Conservation (phyloP, 2,329 filamentous ascomycete species). For the Xylaria multiplex region DNA sequence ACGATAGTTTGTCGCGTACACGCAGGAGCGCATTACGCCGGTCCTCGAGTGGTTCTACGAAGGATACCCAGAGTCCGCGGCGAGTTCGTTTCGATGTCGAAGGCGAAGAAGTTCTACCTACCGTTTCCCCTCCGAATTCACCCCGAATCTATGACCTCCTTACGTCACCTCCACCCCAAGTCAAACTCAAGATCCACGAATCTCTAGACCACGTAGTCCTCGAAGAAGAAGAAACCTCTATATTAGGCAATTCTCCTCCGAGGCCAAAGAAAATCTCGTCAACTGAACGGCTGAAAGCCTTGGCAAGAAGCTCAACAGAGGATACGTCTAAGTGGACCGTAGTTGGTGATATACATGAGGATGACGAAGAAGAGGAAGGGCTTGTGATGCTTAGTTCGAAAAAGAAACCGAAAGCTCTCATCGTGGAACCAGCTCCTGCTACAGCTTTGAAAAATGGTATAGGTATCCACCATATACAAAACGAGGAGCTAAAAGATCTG, state of each 20-base stretch:
- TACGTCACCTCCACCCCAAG: conserved; percentile 42
- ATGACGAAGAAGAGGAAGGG: conserved; percentile 48
- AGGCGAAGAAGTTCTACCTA: conserved; percentile 69
- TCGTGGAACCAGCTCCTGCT: conserved; percentile 1
- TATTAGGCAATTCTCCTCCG: conserved; percentile 50
- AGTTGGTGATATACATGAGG: conserved; percentile 50
- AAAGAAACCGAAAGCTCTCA: conserved; percentile 21
- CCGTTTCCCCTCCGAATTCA: conserved; percentile 61
- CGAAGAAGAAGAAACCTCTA: conserved; percentile 51
- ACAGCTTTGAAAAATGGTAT: conserved; percentile 1
- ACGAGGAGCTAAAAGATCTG: background rate
- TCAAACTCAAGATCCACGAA: conserved; percentile 35
- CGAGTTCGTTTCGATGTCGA: conserved; percentile 71
- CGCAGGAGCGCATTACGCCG: conserved; percentile 67
- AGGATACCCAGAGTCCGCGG: conserved; percentile 62
- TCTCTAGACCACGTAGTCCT: conserved; percentile 42
- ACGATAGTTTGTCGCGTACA: conserved; percentile 61
- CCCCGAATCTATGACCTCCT: conserved; percentile 45
- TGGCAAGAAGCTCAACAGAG: conserved; percentile 63
- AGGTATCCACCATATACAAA: conserved; percentile 9
- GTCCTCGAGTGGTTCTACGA: conserved; percentile 62
- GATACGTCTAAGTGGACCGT: conserved; percentile 64
- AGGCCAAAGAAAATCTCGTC: conserved; percentile 66
- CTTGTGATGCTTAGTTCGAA: conserved; percentile 44
- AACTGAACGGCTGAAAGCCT: conserved; percentile 62